Evolutionary conservation across 2,329 filamentous ascomycete species (phyloP).

Genomic region (Aspergillus costaricaensis): DNA sequence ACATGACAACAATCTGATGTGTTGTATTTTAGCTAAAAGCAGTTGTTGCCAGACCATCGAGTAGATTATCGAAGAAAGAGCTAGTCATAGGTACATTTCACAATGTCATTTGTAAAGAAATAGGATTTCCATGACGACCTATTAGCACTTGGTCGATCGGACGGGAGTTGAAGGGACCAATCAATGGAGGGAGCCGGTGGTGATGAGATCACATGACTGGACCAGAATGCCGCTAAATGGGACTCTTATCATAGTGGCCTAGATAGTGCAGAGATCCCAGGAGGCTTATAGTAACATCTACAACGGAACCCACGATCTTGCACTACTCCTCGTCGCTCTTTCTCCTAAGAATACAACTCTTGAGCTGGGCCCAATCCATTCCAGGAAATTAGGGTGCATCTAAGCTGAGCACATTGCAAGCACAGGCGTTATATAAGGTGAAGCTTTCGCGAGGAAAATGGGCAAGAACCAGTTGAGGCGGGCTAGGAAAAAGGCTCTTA

Average conservation of each 20-base stretch:
- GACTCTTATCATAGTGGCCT: background rate
- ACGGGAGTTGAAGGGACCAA: background rate
- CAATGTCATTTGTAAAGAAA: no score
- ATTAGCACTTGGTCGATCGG: background rate
- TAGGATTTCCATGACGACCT: background rate
- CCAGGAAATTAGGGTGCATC: background rate
- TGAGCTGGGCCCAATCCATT: no score
- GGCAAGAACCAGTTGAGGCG: constrained; percentile 93
- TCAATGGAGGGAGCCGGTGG: background rate
- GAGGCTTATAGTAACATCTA: background rate
- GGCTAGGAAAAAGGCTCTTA: constrained; percentile 91
- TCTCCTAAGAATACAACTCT: background rate
- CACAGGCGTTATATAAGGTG: background rate
- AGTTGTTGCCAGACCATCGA: no score
- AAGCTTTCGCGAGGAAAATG: constrained; percentile 58
- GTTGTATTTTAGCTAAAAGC: no score
- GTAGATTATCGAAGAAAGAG: no score
- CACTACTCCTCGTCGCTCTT: background rate
- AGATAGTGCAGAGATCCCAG: background rate
- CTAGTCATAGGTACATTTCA: no score
- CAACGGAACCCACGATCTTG: background rate
- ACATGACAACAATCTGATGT: no score
- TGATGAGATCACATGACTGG: background rate
- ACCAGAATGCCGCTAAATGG: background rate
- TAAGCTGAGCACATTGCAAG: background rate